Evolutionary conservation across 2,329 filamentous ascomycete species (phyloP).

Genomic region (Colletotrichum lini): DNA sequence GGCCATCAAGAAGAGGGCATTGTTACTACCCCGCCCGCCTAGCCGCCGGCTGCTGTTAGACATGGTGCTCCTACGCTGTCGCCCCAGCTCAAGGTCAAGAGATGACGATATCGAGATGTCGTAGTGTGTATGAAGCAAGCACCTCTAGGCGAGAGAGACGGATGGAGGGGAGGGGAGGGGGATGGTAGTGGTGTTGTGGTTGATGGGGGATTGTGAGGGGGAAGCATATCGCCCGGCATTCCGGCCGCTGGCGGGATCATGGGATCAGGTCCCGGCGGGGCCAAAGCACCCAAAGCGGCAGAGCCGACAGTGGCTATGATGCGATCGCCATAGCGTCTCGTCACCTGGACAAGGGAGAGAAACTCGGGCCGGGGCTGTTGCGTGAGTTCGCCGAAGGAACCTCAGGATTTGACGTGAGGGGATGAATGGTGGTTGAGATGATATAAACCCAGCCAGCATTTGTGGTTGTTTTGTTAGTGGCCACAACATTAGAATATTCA

Average conservation of each 20-base stretch:
- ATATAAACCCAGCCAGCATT: no score
- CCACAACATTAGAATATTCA: no score
- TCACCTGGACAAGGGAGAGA: neutral
- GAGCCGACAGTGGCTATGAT: constrained; percentile 10
- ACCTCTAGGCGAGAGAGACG: neutral
- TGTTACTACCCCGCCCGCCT: neutral
- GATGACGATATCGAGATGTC: neutral
- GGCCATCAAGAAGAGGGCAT: neutral
- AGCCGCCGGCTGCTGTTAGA: neutral
- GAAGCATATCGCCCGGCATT: neutral
- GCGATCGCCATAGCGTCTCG: constrained; percentile 11
- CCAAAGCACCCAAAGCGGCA: constrained; percentile 10
- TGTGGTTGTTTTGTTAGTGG: no score
- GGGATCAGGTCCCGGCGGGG: constrained; percentile 9
- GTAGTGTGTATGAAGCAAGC: neutral
- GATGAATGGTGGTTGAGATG: no score
- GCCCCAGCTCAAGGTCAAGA: neutral
- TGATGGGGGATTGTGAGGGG: constrained; percentile 1
- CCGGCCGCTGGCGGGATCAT: constrained; percentile 1
- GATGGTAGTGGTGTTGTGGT: neutral
- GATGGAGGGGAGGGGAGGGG: neutral
- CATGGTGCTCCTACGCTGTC: no score
- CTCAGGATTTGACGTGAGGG: no score
- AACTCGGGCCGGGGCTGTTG: neutral
- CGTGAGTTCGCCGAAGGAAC: neutral